Base-by-base conservation (phyloP, 306 rosid species). In the Gastrolobium bilobum region DNA sequence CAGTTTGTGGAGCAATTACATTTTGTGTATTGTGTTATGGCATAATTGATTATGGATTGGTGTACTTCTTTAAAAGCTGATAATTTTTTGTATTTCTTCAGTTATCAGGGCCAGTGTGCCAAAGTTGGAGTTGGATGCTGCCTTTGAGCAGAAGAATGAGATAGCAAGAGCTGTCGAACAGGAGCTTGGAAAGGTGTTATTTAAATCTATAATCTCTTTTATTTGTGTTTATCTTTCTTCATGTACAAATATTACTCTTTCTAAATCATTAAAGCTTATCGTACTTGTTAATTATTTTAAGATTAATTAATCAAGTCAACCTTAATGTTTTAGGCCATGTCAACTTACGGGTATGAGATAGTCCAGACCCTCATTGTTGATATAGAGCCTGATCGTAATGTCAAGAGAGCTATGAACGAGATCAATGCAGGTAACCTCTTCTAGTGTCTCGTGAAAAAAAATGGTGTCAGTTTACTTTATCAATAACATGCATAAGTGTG, bases 381-480 rank as follows among this genome's bases (percentile, higher is more conserved):
- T 33, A 79, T 84, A 34, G 89, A 64, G 79, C 89, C 81, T 10
- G 86, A 89, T 43, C 73, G 37, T 58, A 80, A 71, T 40, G 83
- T 86, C 63, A 84, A 89, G 86, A 78, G 66, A 70, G 90, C 90
- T 38, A 84, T 89, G 80, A 86, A 88, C 3, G 91, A 88, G 77
- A 83, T 82, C 64, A 82, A 82, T 75, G 90, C 86, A 59, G 90
- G 90, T 89, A 79, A 37, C 31, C 7, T 46, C 33, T 39, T 30
- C 8, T 2, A 9, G 59, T 58, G 40, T 53, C 14, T 68, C 47
- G 10, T 4, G 30, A 20, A 66, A 47, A 6, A 35, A 20, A 20
- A 20, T 20, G 26, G 0, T 20, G 26, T n/a, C 14, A 9, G 58
- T 38, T 80, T 13, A 4, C 38, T 43, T 20, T 10, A 37, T 48